Percentiles rank a stretch among this genome's conserved stretches.
phyloP scores from a whole-genome alignment of 768 basidiomycete species.

The Mycena vitilis region DNA sequence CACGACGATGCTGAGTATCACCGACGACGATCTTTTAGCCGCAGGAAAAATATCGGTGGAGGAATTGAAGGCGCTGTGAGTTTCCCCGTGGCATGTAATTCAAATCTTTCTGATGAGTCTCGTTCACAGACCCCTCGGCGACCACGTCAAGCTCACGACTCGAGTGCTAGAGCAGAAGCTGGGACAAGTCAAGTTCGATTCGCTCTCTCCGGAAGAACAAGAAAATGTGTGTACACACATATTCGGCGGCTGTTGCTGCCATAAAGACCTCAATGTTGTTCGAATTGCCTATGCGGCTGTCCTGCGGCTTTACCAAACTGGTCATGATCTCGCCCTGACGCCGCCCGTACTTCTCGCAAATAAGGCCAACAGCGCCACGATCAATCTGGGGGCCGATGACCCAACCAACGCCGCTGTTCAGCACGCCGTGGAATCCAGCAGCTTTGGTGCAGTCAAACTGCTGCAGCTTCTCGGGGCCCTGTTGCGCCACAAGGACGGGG shows the following conservation, averaged over 20 bases:
- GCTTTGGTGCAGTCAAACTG: constrained; percentile 33
- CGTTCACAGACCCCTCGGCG: background rate
- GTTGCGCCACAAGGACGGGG: constrained; percentile 41
- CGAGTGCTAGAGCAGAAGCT: too few species aligned
- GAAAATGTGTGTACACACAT: constrained; percentile 29
- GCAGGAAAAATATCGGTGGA: too few species aligned
- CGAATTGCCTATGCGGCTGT: constrained; percentile 35
- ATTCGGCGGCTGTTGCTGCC: constrained; percentile 44
- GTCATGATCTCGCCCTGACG: too few species aligned
- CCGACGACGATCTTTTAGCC: too few species aligned
- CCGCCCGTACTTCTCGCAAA: constrained; percentile 41
- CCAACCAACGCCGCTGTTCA: constrained; percentile 23
- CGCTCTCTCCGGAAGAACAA: too few species aligned
- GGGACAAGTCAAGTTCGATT: too few species aligned
- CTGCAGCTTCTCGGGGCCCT: constrained; percentile 39
- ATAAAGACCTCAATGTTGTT: constrained; percentile 47
- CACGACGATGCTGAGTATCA: too few species aligned
- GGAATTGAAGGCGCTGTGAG: too few species aligned
- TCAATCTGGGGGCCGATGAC: constrained; percentile 22
- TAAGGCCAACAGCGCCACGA: constrained; percentile 41
- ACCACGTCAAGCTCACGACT: background rate
- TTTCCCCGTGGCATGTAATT: background rate
- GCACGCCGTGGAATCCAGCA: background rate
- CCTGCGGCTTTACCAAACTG: background rate
- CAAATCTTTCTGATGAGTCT: background rate